A percentile compares a stretch with the other conserved stretches of the same genome.
These are phyloP conservation scores for Trichoderma polysporum DNA, from an alignment of 2,329 filamentous ascomycete species.

Conservation along the genomic window DNA sequence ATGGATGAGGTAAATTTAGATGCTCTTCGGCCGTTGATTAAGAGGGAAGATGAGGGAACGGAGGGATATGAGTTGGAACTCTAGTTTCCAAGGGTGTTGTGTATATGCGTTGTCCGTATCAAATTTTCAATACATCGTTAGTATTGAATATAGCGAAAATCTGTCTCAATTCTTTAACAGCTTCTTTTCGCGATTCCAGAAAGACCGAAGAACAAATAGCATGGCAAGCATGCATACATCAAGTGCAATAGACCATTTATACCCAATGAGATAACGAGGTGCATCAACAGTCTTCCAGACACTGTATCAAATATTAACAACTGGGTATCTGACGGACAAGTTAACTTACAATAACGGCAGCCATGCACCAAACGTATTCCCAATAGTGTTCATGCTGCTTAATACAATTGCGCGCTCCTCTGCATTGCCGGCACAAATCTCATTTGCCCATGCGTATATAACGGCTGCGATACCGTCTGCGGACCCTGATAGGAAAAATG, in stretches of 20 bases:
- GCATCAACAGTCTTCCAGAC: conserved; percentile 37
- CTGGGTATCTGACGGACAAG: not conserved
- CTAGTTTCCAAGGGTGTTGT: not conserved
- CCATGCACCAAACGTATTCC: conserved; percentile 45
- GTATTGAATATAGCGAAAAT: not conserved
- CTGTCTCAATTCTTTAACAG: not conserved
- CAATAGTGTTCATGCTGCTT: conserved; percentile 47
- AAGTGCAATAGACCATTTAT: conserved; percentile 30
- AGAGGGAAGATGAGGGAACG: conserved; percentile 28
- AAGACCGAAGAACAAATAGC: conserved; percentile 21
- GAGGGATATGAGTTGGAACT: conserved; percentile 28
- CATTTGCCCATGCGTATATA: conserved; percentile 48
- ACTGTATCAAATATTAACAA: not conserved
- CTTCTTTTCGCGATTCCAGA: not conserved
- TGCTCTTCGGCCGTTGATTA: conserved; percentile 14
- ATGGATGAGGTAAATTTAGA: conserved; percentile 26
- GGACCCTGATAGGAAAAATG: conserved; percentile 36
- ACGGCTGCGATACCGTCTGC: conserved; percentile 31
- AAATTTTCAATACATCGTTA: not conserved
- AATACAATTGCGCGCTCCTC: conserved; percentile 50
- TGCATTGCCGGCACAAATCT: conserved; percentile 44
- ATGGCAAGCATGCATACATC: conserved; percentile 29
- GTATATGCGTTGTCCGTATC: not conserved
- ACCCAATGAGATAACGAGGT: conserved; percentile 41
- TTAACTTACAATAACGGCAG: conserved; percentile 36